Conservation (phyloP, 352 stramenopile genomes). For the Globisporangium nodosum region DNA sequence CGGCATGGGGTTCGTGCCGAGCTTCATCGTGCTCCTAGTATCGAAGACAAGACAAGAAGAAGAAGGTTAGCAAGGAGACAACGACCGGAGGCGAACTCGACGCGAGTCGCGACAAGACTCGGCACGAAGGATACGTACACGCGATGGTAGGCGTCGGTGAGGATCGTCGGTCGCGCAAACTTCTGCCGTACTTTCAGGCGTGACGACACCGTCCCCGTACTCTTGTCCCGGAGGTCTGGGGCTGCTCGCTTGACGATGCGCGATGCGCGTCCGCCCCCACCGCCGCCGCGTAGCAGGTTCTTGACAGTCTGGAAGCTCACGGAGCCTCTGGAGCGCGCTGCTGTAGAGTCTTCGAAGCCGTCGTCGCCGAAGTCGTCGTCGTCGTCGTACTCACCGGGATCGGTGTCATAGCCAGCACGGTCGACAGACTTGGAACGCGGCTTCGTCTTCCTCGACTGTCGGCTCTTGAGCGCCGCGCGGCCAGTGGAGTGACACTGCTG, state of each 20-base stretch:
- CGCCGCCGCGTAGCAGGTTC: constrained; percentile 50
- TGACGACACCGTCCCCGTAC: constrained; percentile 57
- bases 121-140: constrained; percentile 36
- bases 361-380: constrained; percentile 3
- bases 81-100: neutral
- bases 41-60: neutral
- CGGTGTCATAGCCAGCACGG: constrained; percentile 8
- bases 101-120: neutral
- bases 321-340: constrained; percentile 26
- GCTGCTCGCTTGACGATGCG: constrained; percentile 31
- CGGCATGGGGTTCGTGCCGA: constrained; percentile 51
- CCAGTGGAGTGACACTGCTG: constrained; percentile 4
- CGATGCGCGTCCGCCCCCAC: constrained; percentile 17
- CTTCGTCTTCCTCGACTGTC: constrained; percentile 3
- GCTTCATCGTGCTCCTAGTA: constrained; percentile 65
- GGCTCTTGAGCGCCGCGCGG: constrained; percentile 9
- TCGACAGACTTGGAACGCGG: constrained; percentile 13
- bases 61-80: neutral
- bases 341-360: neutral
- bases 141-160: constrained; percentile 60
- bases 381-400: constrained; percentile 4
- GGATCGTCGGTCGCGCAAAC: constrained; percentile 52
- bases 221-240: constrained; percentile 33
- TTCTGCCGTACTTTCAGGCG: constrained; percentile 61
- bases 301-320: constrained; percentile 58